These are phyloP conservation scores for Chlamydomonas incerta DNA, from an alignment of 139 green algal genomes.

Conservation along the genomic window DNA sequence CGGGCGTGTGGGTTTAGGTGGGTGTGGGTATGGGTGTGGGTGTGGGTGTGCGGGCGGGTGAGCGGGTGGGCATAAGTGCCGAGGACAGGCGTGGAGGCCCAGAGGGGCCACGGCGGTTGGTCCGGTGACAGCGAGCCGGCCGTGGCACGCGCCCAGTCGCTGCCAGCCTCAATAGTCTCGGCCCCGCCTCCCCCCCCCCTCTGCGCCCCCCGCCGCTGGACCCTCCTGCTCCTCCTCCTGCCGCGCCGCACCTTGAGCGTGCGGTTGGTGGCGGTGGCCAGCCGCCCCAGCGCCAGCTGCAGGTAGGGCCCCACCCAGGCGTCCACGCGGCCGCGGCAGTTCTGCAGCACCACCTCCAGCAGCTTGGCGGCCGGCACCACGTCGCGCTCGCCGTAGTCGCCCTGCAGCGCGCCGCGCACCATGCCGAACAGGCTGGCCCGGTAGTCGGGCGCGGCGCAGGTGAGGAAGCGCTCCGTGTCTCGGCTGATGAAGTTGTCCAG, in stretches of 20 bases:
- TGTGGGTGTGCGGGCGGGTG: too few species aligned
- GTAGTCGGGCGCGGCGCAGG: slow-evolving; percentile 78
- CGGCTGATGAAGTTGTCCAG: slow-evolving; percentile 96
- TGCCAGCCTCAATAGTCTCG: too few species aligned
- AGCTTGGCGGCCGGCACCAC: slow-evolving; percentile 83
- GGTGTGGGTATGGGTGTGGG: too few species aligned
- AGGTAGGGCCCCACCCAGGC: slow-evolving; percentile 81
- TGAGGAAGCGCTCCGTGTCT: slow-evolving; percentile 83
- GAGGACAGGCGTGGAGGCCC: too few species aligned
- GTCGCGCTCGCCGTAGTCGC: slow-evolving; percentile 69
- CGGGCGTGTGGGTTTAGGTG: too few species aligned
- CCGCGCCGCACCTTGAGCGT: slow-evolving; percentile 53
- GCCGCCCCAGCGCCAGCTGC: slow-evolving; percentile 62
- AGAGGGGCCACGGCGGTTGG: too few species aligned
- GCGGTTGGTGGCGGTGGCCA: slow-evolving; percentile 44
- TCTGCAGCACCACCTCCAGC: slow-evolving; percentile 85
- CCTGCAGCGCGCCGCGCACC: slow-evolving; percentile 63
- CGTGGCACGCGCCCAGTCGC: too few species aligned
- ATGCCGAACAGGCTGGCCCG: slow-evolving; percentile 72
- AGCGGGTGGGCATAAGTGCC: too few species aligned
- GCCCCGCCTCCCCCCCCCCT: too few species aligned
- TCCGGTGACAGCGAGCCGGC: too few species aligned
- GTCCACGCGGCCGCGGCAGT: slow-evolving; percentile 85
- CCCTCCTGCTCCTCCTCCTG: too few species aligned
- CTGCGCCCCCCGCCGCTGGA: too few species aligned